Evolutionary conservation across 495 filamentous ascomycete genomes (phyloP).

Genomic region (Aspergillus campestris): DNA sequence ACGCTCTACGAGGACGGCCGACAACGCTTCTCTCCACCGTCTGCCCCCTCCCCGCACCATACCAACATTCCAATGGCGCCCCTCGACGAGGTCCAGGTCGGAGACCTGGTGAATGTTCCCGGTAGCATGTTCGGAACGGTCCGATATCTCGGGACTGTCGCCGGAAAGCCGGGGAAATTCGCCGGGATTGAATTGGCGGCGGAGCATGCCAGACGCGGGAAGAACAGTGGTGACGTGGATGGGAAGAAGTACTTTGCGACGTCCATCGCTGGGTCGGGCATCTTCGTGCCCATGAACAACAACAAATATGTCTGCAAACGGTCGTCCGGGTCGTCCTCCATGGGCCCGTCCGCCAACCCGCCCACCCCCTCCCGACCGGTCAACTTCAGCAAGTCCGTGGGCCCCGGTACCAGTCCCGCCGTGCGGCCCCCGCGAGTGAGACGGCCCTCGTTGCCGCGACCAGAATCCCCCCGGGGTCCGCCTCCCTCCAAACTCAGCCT

Average conservation of each 20-base stretch:
- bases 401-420: constrained; percentile 53
- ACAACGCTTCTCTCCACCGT: constrained; percentile 1
- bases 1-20: too few relatives aligned
- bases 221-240: constrained; percentile 96
- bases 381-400: constrained; percentile 81
- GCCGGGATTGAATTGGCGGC: constrained; percentile 86
- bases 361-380: constrained; percentile 50
- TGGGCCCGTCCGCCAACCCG: constrained; percentile 50
- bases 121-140: constrained; percentile 89
- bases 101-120: constrained; percentile 88
- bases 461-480: constrained; percentile 64
- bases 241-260: constrained; percentile 78
- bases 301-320: constrained; percentile 59
- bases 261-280: constrained; percentile 67
- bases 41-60: constrained; percentile 1
- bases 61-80: constrained; percentile 23
- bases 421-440: constrained; percentile 54
- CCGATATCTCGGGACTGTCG: constrained; percentile 79
- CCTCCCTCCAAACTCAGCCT: constrained; percentile 48
- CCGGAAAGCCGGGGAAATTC: constrained; percentile 85
- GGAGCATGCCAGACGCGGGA: constrained; percentile 74
- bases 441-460: constrained; percentile 68
- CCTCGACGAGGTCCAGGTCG: constrained; percentile 59
- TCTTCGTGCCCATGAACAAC: constrained; percentile 89
- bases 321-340: constrained; percentile 42